A percentile compares a stretch with the other conserved stretches of the same genome.
Conservation (phyloP, 805 yeast genomes). For the Candida germanica region DNA sequence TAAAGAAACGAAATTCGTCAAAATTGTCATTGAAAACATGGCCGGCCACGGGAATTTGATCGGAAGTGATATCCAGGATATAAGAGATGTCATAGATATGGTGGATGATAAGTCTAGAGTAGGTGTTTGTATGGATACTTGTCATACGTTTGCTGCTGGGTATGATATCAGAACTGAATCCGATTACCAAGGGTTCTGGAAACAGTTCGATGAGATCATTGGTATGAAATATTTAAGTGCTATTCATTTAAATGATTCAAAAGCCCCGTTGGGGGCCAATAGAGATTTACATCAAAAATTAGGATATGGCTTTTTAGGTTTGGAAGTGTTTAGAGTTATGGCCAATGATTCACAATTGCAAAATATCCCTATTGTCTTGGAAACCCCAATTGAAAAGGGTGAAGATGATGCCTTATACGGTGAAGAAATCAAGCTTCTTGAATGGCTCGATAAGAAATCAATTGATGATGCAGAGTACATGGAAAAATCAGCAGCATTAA, state of each 20-base stretch:
- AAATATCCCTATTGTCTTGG: constrained; percentile 76
- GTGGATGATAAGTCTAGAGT: constrained; percentile 79
- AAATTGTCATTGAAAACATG: constrained; percentile 92
- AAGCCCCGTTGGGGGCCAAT: constrained; percentile 87
- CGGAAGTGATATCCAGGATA: constrained; percentile 77
- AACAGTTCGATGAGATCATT: constrained; percentile 64
- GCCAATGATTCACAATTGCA: constrained; percentile 65
- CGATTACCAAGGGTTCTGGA: constrained; percentile 66
- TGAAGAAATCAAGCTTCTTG: constrained; percentile 76
- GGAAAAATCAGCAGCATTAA: constrained; percentile 47
- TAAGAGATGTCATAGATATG: constrained; percentile 67
- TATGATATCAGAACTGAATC: constrained; percentile 72
- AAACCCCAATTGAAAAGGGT: constrained; percentile 71
- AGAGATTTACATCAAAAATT: constrained; percentile 87
- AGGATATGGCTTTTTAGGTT: constrained; percentile 86
- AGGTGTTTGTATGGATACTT: constrained; percentile 96
- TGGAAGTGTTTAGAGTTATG: constrained; percentile 76
- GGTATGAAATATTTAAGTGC: constrained; percentile 77
- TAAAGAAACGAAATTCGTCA: constrained; percentile 69
- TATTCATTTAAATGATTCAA: constrained; percentile 90
- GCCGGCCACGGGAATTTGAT: constrained; percentile 94
- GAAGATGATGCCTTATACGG: constrained; percentile 68
- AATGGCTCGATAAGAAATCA: constrained; percentile 67
- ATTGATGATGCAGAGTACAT: constrained; percentile 54
- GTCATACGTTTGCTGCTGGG: constrained; percentile 96